Evolutionary conservation across 371 early-diverging fungal genomes (phyloP), one percentile per base, ranked within the genome.

Genomic region (Batrachochytrium dendrobatidis): DNA sequence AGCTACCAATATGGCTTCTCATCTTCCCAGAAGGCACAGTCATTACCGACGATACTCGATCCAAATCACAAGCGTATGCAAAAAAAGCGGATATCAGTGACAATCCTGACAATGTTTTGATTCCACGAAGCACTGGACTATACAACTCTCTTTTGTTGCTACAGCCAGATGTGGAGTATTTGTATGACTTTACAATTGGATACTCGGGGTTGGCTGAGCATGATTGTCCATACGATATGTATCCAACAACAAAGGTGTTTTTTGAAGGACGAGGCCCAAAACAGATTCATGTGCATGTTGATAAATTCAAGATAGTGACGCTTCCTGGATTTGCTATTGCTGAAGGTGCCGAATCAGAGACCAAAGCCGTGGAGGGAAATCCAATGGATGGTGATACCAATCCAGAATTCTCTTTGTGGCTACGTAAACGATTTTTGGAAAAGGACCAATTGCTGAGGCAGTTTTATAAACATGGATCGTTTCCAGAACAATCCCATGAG

Each of bases 1-100:
- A 48, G 17, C 49, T 53, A 22, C 90, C 87, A 28, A 71, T 87
- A 56, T 92, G 92, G 93, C 78, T 93, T 26, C 75, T 93, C 29
- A 73, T 95, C 26, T 95, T 91, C 70, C 95, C 95, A 1, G 95
- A 95, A 71, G 95, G 95, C 59, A 92, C 94, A 10, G 76, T 83
- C 10, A 58, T 82, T 32, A 67, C 55, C 59, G 61, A 62, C 31
- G 65, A 70, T 35, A 72, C 75, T 10, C 43, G 56, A 22, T 60
- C 33, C 3, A 62, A 64, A 29, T 59, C 61, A 10, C 45, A 34
- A 20, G 65, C 44, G 18, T 72, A 59, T 55, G 69, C 17, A 55
- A 66, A 22, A 59, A 63, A 53, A 48, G 59, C 5, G 12, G 52
- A 30, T 6, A 28, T 22, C 28, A 4, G 6, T 3, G 52, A 51